These are phyloP conservation scores for Mucor saturninus DNA, from an alignment of 371 early-diverging fungal genomes.

Conservation along the genomic window DNA sequence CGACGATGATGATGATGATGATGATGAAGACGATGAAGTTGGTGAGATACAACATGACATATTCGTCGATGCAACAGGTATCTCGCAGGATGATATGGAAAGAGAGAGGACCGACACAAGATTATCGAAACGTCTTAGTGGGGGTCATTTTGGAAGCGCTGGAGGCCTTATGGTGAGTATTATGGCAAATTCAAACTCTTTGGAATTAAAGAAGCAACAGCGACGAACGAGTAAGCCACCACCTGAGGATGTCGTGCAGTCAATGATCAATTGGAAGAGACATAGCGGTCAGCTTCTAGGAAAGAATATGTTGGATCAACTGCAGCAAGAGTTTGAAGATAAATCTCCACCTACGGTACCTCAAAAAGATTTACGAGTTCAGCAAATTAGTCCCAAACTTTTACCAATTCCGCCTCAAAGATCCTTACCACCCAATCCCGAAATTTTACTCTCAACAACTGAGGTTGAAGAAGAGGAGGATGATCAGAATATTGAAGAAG, in stretches of 20 bases:
- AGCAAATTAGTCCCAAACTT: neutral
- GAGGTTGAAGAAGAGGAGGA: conserved; percentile 5
- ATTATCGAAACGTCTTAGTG: conserved; percentile 50
- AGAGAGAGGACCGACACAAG: conserved; percentile 35
- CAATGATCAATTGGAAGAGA: conserved; percentile 52
- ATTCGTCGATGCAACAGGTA: conserved; percentile 48
- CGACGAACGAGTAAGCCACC: conserved; percentile 31
- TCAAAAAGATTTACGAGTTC: conserved; percentile 10
- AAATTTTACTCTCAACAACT: conserved; percentile 6
- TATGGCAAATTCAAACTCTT: conserved; percentile 13
- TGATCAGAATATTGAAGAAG: neutral
- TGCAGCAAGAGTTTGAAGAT: neutral
- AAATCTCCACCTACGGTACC: conserved; percentile 1
- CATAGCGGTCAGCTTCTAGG: conserved; percentile 26
- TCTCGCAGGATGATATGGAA: conserved; percentile 48
- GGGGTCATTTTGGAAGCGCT: conserved; percentile 57
- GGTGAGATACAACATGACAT: conserved; percentile 37
- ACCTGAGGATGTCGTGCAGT: conserved; percentile 41
- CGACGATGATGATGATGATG: conserved; percentile 22
- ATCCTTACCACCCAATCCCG: conserved; percentile 16
- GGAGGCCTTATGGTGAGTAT: conserved; percentile 51
- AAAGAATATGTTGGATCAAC: neutral
- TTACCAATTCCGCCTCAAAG: conserved; percentile 4
- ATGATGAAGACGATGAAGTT: conserved; percentile 32
- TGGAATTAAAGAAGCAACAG: conserved; percentile 11